Conservation (phyloP, 768 basidiomycete genomes). For the Kwoniella botswanensis region DNA sequence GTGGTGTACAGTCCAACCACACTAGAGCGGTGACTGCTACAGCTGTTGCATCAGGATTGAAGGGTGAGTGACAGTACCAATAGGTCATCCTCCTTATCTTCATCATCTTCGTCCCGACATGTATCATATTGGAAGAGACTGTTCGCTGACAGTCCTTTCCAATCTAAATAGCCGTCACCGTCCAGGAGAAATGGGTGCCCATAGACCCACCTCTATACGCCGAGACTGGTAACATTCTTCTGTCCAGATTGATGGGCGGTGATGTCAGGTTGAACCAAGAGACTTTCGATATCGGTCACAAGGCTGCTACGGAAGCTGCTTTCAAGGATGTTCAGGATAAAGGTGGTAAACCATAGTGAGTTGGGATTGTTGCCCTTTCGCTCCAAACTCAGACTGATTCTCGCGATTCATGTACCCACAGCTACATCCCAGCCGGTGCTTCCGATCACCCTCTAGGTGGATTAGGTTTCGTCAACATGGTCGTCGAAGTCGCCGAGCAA, state of each 20-base stretch:
- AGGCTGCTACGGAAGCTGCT: slow-evolving; percentile 39
- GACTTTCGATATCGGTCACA: slow-evolving; percentile 43
- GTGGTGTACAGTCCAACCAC: slow-evolving; percentile 46
- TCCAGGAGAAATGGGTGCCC: slow-evolving; percentile 47
- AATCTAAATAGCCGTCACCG: slow-evolving; percentile 27
- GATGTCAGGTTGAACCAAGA: slow-evolving; percentile 44
- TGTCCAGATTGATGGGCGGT: slow-evolving; percentile 47
- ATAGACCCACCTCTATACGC: slow-evolving; percentile 40
- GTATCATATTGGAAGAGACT: neutral
- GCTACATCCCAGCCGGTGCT: slow-evolving; percentile 46
- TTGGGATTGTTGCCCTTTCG: neutral
- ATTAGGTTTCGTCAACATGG: slow-evolving; percentile 33
- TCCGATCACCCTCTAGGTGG: slow-evolving; percentile 45
- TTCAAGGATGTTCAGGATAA: slow-evolving; percentile 39
- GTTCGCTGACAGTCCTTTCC: neutral
- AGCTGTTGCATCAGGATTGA: slow-evolving; percentile 40
- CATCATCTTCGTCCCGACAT: neutral
- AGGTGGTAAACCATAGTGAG: slow-evolving; percentile 44
- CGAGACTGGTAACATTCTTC: slow-evolving; percentile 40
- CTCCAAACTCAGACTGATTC: neutral
- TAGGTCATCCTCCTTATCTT: too few species aligned
- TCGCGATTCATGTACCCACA: neutral
- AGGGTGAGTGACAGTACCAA: slow-evolving; percentile 20
- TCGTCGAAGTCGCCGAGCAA: slow-evolving; percentile 43
- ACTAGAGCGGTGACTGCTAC: slow-evolving; percentile 45